Conservation (phyloP, 2,329 filamentous ascomycete genomes). For the Akanthomyces muscarius region DNA sequence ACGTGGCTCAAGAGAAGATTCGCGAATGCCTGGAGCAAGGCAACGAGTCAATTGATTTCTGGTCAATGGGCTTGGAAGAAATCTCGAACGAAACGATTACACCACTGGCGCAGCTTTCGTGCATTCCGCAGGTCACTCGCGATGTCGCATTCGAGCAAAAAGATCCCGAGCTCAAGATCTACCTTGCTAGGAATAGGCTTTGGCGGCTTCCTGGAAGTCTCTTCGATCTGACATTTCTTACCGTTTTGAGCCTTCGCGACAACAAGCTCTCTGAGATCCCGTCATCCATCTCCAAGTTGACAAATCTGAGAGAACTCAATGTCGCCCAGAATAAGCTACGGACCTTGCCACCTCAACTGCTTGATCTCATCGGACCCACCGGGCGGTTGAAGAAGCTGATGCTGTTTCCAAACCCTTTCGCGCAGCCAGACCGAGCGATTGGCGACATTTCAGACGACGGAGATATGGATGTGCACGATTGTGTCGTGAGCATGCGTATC, state of each 20-base stretch:
- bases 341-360: conserved; percentile 59
- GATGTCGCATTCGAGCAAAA: conserved; percentile 57
- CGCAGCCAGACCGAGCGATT: conserved; percentile 35
- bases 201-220: conserved; percentile 53
- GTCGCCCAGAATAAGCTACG: conserved; percentile 60
- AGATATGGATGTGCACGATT: conserved; percentile 17
- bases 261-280: conserved; percentile 61
- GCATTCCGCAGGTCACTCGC: conserved; percentile 50
- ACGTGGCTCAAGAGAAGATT: conserved; percentile 43
- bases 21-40: conserved; percentile 54
- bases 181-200: conserved; percentile 57
- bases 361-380: conserved; percentile 48
- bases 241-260: conserved; percentile 61
- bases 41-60: conserved; percentile 57
- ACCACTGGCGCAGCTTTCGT: conserved; percentile 51
- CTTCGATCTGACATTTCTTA: conserved; percentile 59
- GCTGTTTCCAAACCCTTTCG: conserved; percentile 61
- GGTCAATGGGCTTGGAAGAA: conserved; percentile 49
- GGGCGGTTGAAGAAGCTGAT: conserved; percentile 49
- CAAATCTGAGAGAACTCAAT: conserved; percentile 59
- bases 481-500: conserved; percentile 11
- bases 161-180: conserved; percentile 58
- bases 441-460: conserved; percentile 4
- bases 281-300: conserved; percentile 53
- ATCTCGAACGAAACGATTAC: conserved; percentile 55